These are phyloP conservation scores for Candida sonorensis DNA, from an alignment of 805 yeast species.

Conservation along the genomic window DNA sequence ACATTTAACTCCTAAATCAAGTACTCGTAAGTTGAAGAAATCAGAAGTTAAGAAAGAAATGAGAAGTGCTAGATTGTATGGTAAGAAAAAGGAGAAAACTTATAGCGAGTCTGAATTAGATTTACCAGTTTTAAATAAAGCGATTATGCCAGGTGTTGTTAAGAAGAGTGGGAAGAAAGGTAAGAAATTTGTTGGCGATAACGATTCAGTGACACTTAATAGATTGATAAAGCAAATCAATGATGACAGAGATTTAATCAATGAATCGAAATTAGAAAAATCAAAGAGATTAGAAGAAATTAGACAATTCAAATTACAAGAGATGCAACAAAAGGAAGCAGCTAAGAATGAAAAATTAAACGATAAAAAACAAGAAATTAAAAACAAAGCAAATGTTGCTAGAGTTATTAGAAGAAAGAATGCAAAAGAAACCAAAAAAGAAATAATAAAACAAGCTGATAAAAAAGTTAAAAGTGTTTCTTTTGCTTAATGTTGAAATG, in stretches of 20 bases:
- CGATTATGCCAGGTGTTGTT: conserved; percentile 77
- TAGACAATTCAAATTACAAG: conserved; percentile 79
- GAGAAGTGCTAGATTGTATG: conserved; percentile 58
- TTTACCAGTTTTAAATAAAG: conserved; percentile 73
- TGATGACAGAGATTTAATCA: conserved; percentile 68
- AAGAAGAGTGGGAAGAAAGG: conserved; percentile 82
- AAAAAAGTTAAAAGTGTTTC: conserved; percentile 33
- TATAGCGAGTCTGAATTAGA: conserved; percentile 75
- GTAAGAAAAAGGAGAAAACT: conserved; percentile 48
- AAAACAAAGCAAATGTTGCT: conserved; percentile 63
- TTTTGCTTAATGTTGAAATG: conserved; percentile 43
- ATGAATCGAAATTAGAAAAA: conserved; percentile 86
- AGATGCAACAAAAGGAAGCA: conserved; percentile 77
- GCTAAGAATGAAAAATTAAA: conserved; percentile 64
- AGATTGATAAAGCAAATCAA: conserved; percentile 76
- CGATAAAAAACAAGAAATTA: conserved; percentile 70
- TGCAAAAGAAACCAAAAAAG: conserved; percentile 27
- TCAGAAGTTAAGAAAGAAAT: conserved; percentile 58
- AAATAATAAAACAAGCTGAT: conserved; percentile 14
- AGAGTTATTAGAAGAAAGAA: conserved; percentile 62
- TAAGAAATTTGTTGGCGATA: conserved; percentile 68
- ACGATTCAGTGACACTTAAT: conserved; percentile 53
- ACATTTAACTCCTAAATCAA: conserved; percentile 52
- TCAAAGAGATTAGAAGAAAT: conserved; percentile 85
- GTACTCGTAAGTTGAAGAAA: conserved; percentile 41